phyloP scores from a whole-genome alignment of 148 eudicot genomes.

The Camellia sinensis region DNA sequence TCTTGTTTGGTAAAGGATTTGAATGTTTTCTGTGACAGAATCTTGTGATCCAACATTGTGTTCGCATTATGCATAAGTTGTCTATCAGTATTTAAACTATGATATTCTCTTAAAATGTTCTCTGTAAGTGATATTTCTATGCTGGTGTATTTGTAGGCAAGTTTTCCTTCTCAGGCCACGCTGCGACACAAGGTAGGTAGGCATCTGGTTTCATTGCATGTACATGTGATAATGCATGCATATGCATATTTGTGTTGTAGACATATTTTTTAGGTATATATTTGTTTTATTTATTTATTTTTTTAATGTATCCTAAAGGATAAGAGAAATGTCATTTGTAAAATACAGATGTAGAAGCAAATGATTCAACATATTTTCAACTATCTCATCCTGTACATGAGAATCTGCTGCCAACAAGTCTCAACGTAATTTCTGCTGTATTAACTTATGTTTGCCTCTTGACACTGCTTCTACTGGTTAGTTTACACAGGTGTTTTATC shows the following conservation, averaged over 20 bases:
- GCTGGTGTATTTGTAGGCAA: conserved; percentile 25
- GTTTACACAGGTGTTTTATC: not conserved
- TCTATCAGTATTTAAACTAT: not conserved
- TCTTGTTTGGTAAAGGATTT: not conserved
- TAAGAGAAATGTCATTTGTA: not conserved
- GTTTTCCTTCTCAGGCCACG: conserved; percentile 25
- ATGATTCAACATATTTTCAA: conserved; percentile 54
- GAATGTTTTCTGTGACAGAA: not conserved
- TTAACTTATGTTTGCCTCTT: not conserved
- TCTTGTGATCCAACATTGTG: not conserved
- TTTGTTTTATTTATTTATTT: not conserved
- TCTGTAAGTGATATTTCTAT: not conserved
- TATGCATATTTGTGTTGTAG: not conserved
- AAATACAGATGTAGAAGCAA: conserved; percentile 47
- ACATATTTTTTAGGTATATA: not conserved
- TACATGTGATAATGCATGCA: not conserved
- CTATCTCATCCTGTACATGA: conserved; percentile 66
- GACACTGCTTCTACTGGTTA: not conserved
- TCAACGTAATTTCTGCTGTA: conserved; percentile 29
- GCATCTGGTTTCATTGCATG: not conserved
- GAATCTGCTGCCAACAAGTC: conserved; percentile 41
- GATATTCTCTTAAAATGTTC: not conserved
- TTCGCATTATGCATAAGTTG: not conserved
- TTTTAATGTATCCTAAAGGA: not conserved
- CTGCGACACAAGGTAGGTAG: conserved; percentile 36